Evolutionary conservation across 495 filamentous ascomycete species (phyloP).

Genomic region (Penicillium argentinense): DNA sequence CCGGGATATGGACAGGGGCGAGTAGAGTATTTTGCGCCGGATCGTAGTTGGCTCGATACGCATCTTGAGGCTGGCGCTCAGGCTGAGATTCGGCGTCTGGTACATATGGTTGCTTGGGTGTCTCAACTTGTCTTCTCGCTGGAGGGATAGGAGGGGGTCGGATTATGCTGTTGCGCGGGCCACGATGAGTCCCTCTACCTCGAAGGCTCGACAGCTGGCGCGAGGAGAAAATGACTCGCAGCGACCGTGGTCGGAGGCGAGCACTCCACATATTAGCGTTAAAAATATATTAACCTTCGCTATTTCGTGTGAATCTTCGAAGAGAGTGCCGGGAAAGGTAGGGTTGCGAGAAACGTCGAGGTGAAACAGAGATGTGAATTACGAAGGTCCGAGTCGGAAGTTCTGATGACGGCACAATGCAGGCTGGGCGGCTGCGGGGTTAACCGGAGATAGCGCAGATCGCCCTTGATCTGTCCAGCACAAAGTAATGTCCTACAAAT

Average conservation of each 20-base stretch:
- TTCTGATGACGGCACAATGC: no score
- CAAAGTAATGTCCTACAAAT: no score
- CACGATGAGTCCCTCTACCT: conserved; percentile 24
- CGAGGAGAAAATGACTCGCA: conserved; percentile 22
- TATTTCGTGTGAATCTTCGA: no score
- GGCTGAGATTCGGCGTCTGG: conserved; percentile 6
- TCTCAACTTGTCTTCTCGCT: conserved; percentile 6
- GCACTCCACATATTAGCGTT: conserved; percentile 30
- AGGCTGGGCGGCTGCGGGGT: conserved; percentile 24
- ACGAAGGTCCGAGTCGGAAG: no score
- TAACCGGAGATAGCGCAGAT: conserved; percentile 35
- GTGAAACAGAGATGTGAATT: no score
- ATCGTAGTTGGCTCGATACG: conserved; percentile 30
- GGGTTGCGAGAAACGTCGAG: no score
- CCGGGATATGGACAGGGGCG: conserved; percentile 57
- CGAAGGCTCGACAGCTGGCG: conserved; percentile 35
- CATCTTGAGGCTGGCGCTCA: conserved; percentile 11
- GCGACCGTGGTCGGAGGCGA: conserved; percentile 23
- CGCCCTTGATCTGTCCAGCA: no score
- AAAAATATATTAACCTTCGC: no score
- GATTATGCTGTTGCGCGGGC: conserved; percentile 34
- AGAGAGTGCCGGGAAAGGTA: no score
- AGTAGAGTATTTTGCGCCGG: conserved; percentile 49
- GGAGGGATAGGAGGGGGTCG: conserved; percentile 22
- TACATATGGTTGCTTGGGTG: conserved; percentile 9